A percentile compares a stretch with the other conserved stretches of the same genome.
Conservation (phyloP, 2,329 filamentous ascomycete species). For the Epichloe hybrida region DNA sequence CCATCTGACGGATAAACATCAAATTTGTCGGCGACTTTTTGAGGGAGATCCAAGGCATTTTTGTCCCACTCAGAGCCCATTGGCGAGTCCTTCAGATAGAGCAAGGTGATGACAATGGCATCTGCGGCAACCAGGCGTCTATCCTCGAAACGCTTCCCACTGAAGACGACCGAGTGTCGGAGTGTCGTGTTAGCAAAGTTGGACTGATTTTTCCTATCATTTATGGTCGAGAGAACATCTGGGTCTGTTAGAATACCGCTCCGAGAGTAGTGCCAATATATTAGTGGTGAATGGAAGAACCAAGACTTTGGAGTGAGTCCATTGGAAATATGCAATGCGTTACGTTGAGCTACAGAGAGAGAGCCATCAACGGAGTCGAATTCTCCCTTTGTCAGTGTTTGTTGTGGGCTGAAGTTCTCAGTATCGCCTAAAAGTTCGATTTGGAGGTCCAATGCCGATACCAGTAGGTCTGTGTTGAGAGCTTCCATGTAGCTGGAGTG, state of each 20-base stretch:
- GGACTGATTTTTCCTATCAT: constrained; percentile 44
- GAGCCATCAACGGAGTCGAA: constrained; percentile 18
- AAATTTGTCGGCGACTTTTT: constrained; percentile 40
- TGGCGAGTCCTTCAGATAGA: constrained; percentile 52
- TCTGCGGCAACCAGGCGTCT: constrained; percentile 57
- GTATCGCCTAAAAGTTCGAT: constrained; percentile 52
- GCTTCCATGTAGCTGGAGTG: constrained; percentile 72
- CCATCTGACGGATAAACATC: constrained; percentile 50
- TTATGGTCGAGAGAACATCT: constrained; percentile 57
- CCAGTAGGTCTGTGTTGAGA: constrained; percentile 50
- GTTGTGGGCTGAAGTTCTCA: constrained; percentile 37
- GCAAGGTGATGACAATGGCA: constrained; percentile 63
- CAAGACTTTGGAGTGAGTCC: constrained; percentile 50
- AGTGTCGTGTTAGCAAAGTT: constrained; percentile 62
- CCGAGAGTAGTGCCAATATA: constrained; percentile 64
- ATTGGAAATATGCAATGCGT: constrained; percentile 45
- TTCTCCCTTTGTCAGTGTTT: constrained; percentile 15
- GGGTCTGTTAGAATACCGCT: constrained; percentile 43
- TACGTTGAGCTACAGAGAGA: constrained; percentile 32
- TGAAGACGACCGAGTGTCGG: constrained; percentile 67
- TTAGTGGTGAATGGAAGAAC: constrained; percentile 72
- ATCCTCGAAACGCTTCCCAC: constrained; percentile 63
- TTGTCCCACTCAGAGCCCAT: constrained; percentile 53
- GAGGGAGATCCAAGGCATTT: constrained; percentile 39
- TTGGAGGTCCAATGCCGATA: constrained; percentile 56